Conservation (phyloP, 2,329 filamentous ascomycete species). For the Colletotrichum noveboracense region DNA sequence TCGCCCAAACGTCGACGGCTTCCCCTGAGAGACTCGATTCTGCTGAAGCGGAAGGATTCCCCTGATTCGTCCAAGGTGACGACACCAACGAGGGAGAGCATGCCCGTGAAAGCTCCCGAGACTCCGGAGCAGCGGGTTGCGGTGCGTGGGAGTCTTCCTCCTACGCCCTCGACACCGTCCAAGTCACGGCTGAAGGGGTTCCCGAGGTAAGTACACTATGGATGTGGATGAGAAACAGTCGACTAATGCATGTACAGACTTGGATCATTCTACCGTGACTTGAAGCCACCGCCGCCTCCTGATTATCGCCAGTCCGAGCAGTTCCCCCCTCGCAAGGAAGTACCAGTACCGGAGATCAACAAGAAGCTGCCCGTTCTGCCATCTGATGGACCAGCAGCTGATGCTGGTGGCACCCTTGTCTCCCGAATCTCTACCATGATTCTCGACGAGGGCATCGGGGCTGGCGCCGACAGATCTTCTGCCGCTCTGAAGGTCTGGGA, state of each 20-base stretch:
- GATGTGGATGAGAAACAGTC: neutral
- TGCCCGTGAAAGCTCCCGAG: neutral
- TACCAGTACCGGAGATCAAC: neutral
- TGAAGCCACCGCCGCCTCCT: neutral
- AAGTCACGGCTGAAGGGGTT: neutral
- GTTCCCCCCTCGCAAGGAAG: neutral
- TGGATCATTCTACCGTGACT: neutral
- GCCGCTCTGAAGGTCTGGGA: slow-evolving; percentile 16
- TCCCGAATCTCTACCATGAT: slow-evolving; percentile 16
- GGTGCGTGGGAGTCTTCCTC: neutral
- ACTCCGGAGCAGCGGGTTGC: neutral
- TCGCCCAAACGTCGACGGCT: slow-evolving; percentile 3
- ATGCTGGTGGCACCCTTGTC: neutral
- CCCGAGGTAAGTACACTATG: neutral
- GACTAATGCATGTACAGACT: neutral
- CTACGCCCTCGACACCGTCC: neutral
- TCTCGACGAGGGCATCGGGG: neutral
- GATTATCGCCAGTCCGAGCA: neutral
- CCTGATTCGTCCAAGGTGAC: neutral
- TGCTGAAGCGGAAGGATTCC: slow-evolving; percentile 6
- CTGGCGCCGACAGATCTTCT: neutral
- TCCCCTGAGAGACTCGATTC: slow-evolving; percentile 10
- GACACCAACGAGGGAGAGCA: neutral
- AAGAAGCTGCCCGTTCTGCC: neutral
- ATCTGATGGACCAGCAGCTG: neutral